These are phyloP conservation scores for Macadamia tetraphylla DNA, from an alignment of 164 flowering plant species.

Conservation along the genomic window DNA sequence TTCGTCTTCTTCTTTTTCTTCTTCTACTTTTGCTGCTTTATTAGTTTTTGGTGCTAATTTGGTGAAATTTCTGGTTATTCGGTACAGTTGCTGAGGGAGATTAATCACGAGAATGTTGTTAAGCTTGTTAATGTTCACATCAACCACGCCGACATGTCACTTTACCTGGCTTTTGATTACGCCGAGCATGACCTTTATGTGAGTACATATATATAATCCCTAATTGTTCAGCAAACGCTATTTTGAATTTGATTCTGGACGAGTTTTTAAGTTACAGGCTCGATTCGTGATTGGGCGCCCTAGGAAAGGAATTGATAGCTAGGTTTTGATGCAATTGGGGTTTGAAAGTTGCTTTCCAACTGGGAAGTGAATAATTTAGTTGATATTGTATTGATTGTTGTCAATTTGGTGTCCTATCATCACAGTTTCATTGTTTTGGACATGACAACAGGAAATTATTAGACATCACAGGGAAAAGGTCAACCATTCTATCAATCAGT, in stretches of 20 bases:
- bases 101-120: conserved; percentile 91
- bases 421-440: conserved; percentile 7
- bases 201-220: conserved; percentile 22
- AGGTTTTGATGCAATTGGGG: background rate
- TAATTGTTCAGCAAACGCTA: background rate
- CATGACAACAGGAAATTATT: conserved; percentile 65
- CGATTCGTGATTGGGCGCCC: background rate
- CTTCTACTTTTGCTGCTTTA: background rate
- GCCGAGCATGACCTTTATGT: conserved; percentile 98
- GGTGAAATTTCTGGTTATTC: conserved; percentile 1
- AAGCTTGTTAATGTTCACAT: conserved; percentile 97
- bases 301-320: background rate
- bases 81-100: conserved; percentile 83
- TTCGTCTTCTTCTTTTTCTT: conserved; percentile 11
- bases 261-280: no score
- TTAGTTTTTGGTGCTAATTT: background rate
- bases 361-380: no score
- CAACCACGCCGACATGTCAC: conserved; percentile 89
- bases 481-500: conserved; percentile 62
- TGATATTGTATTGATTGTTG: background rate
- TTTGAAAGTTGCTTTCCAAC: background rate
- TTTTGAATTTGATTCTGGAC: background rate
- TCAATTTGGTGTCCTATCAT: background rate
- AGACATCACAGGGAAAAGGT: conserved; percentile 95
- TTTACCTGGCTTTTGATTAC: conserved; percentile 91